Conservation (phyloP, 768 basidiomycete genomes). For the Agrocybe praecox region DNA sequence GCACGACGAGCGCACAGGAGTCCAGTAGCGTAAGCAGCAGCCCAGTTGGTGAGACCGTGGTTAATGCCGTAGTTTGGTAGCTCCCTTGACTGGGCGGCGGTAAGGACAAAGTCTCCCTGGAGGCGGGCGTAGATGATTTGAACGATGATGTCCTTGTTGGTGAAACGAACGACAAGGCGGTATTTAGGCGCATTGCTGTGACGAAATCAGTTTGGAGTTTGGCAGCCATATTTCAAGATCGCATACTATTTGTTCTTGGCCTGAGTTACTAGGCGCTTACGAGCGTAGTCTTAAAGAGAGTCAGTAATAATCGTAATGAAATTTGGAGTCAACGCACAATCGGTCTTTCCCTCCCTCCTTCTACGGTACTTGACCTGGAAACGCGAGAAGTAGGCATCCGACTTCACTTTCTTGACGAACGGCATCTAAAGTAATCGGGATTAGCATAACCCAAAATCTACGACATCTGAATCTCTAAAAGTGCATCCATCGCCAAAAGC, state of each 20-base stretch:
- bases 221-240: neutral
- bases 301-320: conserved; percentile 8
- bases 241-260: conserved; percentile 99
- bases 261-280: conserved; percentile 95
- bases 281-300: conserved; percentile 82
- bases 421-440: conserved; percentile 64
- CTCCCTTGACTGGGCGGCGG: conserved; percentile 86
- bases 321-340: conserved; percentile 60
- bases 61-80: conserved; percentile 96
- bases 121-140: conserved; percentile 97
- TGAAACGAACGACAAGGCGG: conserved; percentile 98
- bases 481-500: conserved; percentile 36
- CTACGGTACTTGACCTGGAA: conserved; percentile 99
- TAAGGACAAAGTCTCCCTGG: conserved; percentile 94
- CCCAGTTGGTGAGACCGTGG: conserved; percentile 99
- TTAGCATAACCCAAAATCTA: conserved; percentile 3
- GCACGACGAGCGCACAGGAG: conserved; percentile 94
- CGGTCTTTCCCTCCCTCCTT: conserved; percentile 97
- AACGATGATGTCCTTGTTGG: conserved; percentile 94
- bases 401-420: conserved; percentile 97
- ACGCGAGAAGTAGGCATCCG: conserved; percentile 95
- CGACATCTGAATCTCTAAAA: conserved; percentile 32
- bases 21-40: conserved; percentile 97
- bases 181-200: conserved; percentile 93
- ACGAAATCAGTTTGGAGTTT: neutral